Percentiles rank a stretch among this genome's conserved stretches.
These are phyloP conservation scores for Calonectria pteridis DNA, from an alignment of 2,329 filamentous ascomycete genomes.

Conservation along the genomic window DNA sequence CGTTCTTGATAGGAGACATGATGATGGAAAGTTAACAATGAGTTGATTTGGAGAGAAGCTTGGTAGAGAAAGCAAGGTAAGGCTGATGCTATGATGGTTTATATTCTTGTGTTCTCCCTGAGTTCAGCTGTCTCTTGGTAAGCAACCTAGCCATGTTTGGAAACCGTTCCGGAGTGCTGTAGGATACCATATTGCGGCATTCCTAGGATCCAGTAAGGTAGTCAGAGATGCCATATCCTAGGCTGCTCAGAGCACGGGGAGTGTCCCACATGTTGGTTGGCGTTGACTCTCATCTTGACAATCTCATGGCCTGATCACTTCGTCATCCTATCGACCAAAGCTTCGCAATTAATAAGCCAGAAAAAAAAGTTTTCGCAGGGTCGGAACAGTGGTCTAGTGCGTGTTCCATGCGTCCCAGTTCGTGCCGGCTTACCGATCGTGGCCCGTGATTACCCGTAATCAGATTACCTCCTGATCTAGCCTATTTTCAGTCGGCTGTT, in stretches of 20 bases:
- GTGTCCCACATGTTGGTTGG: not conserved
- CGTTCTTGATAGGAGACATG: slow-evolving; percentile 52
- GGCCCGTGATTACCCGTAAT: not conserved
- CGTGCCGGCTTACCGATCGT: not conserved
- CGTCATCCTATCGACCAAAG: not conserved
- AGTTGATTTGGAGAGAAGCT: too few species aligned
- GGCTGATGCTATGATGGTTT: not conserved
- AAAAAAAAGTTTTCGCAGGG: not conserved
- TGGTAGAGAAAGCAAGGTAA: not conserved
- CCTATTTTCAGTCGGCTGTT: not conserved
- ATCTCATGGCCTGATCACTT: not conserved
- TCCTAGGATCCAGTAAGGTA: too few species aligned
- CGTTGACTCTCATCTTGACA: not conserved
- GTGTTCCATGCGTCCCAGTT: not conserved
- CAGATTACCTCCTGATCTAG: not conserved
- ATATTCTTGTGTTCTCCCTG: not conserved
- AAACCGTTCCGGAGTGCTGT: not conserved
- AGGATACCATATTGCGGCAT: not conserved
- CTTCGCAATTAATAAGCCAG: not conserved
- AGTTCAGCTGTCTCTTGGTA: not conserved
- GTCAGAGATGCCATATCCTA: not conserved
- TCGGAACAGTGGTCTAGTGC: not conserved
- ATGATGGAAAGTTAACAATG: not conserved
- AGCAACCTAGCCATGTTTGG: not conserved
- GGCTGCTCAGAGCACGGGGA: not conserved